phyloP scores from a whole-genome alignment of 192 early-diverging fungal genomes.

The Backusella tuberculispora region DNA sequence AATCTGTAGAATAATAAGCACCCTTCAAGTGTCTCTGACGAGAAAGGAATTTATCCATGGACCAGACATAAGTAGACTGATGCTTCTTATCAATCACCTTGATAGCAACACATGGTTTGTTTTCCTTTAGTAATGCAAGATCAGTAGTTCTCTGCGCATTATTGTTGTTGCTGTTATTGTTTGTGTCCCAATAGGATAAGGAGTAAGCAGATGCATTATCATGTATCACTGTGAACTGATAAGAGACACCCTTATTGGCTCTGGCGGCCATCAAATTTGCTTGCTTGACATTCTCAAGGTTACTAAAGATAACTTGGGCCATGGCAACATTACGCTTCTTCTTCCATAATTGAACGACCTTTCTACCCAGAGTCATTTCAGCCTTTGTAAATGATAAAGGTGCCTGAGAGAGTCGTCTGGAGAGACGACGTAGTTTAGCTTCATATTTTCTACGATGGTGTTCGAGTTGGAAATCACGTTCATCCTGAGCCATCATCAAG shows the following conservation, averaged over 20 bases:
- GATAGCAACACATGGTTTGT: constrained; percentile 55
- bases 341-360: constrained; percentile 52
- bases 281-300: constrained; percentile 75
- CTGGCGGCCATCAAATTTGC: constrained; percentile 87
- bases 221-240: constrained; percentile 80
- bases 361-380: constrained; percentile 45
- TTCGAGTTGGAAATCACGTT: constrained; percentile 54
- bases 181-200: constrained; percentile 50
- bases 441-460: constrained; percentile 57
- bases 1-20: constrained; percentile 53
- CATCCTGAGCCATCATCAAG: constrained; percentile 50
- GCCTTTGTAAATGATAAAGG: constrained; percentile 45
- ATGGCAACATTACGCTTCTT: constrained; percentile 59
- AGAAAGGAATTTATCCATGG: constrained; percentile 39
- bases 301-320: constrained; percentile 66
- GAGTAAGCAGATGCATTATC: constrained; percentile 50
- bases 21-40: constrained; percentile 45
- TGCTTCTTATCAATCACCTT: constrained; percentile 59
- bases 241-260: constrained; percentile 73
- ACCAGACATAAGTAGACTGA: constrained; percentile 49
- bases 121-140: constrained; percentile 36
- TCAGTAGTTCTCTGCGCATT: constrained; percentile 41
- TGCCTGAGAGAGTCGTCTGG: constrained; percentile 35
- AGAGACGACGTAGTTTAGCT: constrained; percentile 45
- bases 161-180: constrained; percentile 39